Percentiles rank a stretch among this genome's conserved stretches.
phyloP scores from a whole-genome alignment of 2,329 filamentous ascomycete species.

The Plenodomus tracheiphilus region DNA sequence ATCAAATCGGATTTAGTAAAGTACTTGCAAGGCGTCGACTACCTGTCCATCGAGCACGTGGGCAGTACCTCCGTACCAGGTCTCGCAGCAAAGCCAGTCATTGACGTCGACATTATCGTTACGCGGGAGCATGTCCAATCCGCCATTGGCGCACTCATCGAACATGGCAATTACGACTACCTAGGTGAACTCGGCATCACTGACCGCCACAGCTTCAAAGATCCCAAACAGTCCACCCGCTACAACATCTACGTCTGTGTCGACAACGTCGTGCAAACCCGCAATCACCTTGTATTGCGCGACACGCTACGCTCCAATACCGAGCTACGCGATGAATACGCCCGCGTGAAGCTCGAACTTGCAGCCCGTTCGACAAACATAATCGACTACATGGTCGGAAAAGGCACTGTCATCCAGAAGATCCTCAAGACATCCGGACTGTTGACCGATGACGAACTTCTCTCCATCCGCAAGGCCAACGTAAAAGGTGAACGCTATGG shows the following conservation, averaged over 20 bases:
- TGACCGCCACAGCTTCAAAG: slow-evolving; percentile 41
- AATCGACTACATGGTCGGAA: slow-evolving; percentile 26
- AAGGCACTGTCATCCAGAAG: slow-evolving; percentile 22
- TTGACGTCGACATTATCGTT: slow-evolving; percentile 44
- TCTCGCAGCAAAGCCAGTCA: slow-evolving; percentile 43
- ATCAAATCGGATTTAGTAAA: slow-evolving; percentile 22
- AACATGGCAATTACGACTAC: slow-evolving; percentile 38
- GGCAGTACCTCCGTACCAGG: slow-evolving; percentile 44
- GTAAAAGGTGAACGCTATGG: slow-evolving; percentile 16
- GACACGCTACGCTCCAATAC: slow-evolving; percentile 36
- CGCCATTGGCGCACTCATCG: slow-evolving; percentile 35
- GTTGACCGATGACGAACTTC: slow-evolving; percentile 23
- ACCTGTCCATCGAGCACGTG: slow-evolving; percentile 42
- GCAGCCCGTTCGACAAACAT: slow-evolving; percentile 21
- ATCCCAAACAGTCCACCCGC: slow-evolving; percentile 28
- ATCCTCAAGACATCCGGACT: slow-evolving; percentile 18
- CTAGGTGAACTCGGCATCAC: slow-evolving; percentile 42
- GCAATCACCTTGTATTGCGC: slow-evolving; percentile 47
- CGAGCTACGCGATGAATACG: slow-evolving; percentile 38
- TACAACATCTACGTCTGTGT: slow-evolving; percentile 46
- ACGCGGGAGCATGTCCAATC: slow-evolving; percentile 25
- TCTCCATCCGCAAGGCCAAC: slow-evolving; percentile 20
- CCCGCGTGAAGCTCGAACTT: slow-evolving; percentile 23
- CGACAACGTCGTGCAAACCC: slow-evolving; percentile 35
- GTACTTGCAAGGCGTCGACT: slow-evolving; percentile 14